Evolutionary conservation across 306 rosid genomes (phyloP).

Genomic region (Lablab purpureus): DNA sequence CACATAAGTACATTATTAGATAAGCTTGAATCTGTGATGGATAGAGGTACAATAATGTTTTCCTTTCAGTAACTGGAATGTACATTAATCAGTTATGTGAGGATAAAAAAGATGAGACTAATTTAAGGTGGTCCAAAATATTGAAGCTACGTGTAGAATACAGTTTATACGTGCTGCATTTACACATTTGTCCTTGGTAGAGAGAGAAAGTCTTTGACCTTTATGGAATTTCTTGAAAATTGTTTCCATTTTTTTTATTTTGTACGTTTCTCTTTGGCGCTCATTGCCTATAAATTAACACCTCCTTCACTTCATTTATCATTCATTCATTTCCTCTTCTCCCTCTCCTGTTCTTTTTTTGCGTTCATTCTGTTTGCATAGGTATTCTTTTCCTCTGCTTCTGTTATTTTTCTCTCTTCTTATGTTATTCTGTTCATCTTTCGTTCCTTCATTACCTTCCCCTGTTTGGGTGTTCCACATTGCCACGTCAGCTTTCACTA

Average conservation of each 20-base stretch:
- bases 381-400: slow-evolving; percentile 22
- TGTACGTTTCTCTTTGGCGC: slow-evolving; percentile 11
- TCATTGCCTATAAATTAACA: slow-evolving; percentile 52
- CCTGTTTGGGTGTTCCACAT: not conserved
- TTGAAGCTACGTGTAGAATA: slow-evolving; percentile 14
- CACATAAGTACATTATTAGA: slow-evolving; percentile 3
- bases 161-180: slow-evolving; percentile 1
- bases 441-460: not conserved
- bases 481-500: not conserved
- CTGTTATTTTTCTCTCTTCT: not conserved
- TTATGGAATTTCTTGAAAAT: slow-evolving; percentile 11
- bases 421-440: slow-evolving; percentile 9
- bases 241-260: not conserved
- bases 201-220: slow-evolving; percentile 15
- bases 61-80: not conserved
- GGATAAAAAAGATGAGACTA: not conserved
- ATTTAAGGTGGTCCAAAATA: not conserved
- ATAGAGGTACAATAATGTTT: not conserved
- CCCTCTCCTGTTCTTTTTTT: slow-evolving; percentile 36
- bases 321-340: slow-evolving; percentile 44
- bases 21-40: not conserved
- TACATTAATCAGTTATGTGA: not conserved
- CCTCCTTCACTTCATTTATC: slow-evolving; percentile 22
- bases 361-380: slow-evolving; percentile 50
- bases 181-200: slow-evolving; percentile 22